These are phyloP conservation scores for Aspergillus sp. DNA, from an alignment of 2,329 filamentous ascomycete species.

Conservation along the genomic window DNA sequence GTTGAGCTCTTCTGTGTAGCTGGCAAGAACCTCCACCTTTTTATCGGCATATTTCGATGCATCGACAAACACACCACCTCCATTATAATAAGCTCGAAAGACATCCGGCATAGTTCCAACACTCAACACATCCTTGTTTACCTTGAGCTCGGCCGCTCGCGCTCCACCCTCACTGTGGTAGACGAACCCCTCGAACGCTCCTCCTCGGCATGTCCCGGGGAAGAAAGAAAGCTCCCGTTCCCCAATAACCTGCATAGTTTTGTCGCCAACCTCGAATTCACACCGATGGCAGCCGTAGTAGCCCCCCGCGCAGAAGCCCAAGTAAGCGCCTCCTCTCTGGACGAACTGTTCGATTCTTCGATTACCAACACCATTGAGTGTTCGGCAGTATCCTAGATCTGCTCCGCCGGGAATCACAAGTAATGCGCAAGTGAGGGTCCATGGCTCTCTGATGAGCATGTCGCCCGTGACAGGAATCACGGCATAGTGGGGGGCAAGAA, in stretches of 20 bases:
- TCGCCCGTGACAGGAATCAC: constrained; percentile 78
- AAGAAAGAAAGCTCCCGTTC: constrained; percentile 83
- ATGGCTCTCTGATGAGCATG: constrained; percentile 83
- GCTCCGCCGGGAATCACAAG: constrained; percentile 90
- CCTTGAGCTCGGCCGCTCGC: constrained; percentile 62
- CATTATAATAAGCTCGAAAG: constrained; percentile 85
- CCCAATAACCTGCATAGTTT: constrained; percentile 77
- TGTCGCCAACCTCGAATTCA: constrained; percentile 87
- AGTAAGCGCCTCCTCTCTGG: constrained; percentile 74
- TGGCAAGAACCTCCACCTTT: constrained; percentile 77
- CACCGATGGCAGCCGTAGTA: constrained; percentile 81
- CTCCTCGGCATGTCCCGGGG: constrained; percentile 77
- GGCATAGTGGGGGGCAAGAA: constrained; percentile 87
- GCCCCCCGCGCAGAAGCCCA: constrained; percentile 90
- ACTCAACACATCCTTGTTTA: constrained; percentile 57
- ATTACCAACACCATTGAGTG: constrained; percentile 84
- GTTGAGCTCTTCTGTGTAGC: constrained; percentile 67
- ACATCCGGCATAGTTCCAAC: constrained; percentile 51
- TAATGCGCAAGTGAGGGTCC: constrained; percentile 79
- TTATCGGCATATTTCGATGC: constrained; percentile 56
- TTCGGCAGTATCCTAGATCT: constrained; percentile 86
- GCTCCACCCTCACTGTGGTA: constrained; percentile 87
- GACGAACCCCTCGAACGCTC: constrained; percentile 83
- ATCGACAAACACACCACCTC: constrained; percentile 88
- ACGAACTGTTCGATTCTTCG: constrained; percentile 79